Percentiles rank a stretch among this genome's conserved stretches.
Evolutionary conservation across 2,329 filamentous ascomycete genomes (phyloP).

Genomic region (Colletotrichum siamense): DNA sequence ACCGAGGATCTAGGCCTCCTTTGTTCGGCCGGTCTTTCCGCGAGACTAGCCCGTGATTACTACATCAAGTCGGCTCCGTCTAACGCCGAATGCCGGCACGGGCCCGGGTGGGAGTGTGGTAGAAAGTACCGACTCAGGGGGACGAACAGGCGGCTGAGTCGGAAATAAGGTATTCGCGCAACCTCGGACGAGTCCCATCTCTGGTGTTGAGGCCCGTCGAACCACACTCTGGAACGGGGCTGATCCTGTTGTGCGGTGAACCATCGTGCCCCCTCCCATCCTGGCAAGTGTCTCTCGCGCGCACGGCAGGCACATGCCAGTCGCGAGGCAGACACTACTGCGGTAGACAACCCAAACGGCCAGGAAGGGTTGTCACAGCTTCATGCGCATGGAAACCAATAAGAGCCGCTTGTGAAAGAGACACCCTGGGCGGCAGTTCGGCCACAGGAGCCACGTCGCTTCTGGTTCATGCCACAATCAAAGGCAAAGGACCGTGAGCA

Average conservation of each 20-base stretch:
- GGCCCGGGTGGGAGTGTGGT: neutral
- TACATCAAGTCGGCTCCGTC: neutral
- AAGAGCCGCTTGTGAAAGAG: neutral
- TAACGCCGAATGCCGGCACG: conserved; percentile 3
- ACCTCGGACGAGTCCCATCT: conserved; percentile 18
- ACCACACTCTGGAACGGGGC: neutral
- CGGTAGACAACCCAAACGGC: neutral
- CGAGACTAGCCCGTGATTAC: neutral
- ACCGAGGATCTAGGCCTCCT: neutral
- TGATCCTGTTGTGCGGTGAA: conserved; percentile 12
- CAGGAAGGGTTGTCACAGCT: neutral
- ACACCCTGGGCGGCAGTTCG: neutral
- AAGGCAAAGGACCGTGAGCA: neutral
- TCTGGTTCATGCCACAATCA: neutral
- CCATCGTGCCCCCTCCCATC: neutral
- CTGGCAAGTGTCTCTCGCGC: neutral
- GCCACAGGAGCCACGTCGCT: conserved; percentile 7
- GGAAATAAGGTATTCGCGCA: conserved; percentile 15
- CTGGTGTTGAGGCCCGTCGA: neutral
- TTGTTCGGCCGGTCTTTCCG: neutral
- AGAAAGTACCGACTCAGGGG: neutral
- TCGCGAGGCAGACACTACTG: neutral
- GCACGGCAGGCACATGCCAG: conserved; percentile 13
- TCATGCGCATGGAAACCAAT: conserved; percentile 17
- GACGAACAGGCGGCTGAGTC: neutral